Conservation (phyloP, 1,139 yeast species). For the Geotrichum histeridarum region DNA sequence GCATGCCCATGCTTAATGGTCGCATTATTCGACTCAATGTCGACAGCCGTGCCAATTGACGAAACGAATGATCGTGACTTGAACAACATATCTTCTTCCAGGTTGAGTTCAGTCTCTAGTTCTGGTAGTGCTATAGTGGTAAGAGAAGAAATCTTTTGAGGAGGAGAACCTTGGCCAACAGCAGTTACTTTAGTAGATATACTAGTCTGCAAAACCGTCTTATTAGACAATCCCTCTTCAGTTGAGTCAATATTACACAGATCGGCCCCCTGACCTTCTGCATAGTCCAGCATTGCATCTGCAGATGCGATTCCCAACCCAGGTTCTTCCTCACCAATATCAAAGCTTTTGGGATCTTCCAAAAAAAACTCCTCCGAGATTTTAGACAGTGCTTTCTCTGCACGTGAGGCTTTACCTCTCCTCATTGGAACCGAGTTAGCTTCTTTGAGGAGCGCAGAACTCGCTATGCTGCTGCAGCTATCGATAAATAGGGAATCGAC, state of each 20-base stretch:
- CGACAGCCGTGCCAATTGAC: constrained; percentile 11
- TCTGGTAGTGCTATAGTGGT: no score
- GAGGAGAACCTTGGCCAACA: neutral
- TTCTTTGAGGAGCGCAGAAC: no score
- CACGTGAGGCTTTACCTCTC: neutral
- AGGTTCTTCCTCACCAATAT: neutral
- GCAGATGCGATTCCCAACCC: no score
- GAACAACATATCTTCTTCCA: neutral
- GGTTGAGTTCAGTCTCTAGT: no score
- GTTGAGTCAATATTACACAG: neutral
- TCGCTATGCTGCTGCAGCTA: no score
- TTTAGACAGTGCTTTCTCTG: constrained; percentile 10
- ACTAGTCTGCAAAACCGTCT: neutral
- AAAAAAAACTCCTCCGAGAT: constrained; percentile 11
- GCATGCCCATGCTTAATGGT: constrained; percentile 2
- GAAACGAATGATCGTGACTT: neutral
- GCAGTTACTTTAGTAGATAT: neutral
- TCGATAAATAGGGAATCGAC: no score
- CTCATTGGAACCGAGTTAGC: no score
- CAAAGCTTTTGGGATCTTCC: neutral
- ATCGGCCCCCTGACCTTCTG: no score
- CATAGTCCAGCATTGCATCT: no score
- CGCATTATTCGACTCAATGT: constrained; percentile 1
- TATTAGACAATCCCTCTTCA: neutral
- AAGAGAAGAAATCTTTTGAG: neutral